phyloP scores from a whole-genome alignment of 371 early-diverging fungal species.

The Apophysomyces ossiformis region DNA sequence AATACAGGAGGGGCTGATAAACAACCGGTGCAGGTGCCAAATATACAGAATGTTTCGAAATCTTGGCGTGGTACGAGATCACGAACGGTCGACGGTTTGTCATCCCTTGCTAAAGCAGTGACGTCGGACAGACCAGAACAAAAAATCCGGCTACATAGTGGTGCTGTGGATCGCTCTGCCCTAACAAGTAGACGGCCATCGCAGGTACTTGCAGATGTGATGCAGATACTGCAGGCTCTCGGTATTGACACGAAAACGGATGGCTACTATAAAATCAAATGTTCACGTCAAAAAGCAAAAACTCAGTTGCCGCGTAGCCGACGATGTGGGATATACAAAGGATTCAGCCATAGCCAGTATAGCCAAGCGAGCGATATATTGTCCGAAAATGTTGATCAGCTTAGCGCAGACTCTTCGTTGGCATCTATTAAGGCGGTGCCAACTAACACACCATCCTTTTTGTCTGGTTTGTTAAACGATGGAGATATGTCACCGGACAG shows the following conservation, averaged over 20 bases:
- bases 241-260: constrained; percentile 16
- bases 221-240: constrained; percentile 17
- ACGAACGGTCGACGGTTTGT: background rate
- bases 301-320: background rate
- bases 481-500: constrained; percentile 7
- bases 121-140: background rate
- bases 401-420: background rate
- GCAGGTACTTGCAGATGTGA: constrained; percentile 15
- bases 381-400: background rate
- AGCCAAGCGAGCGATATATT: background rate
- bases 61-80: constrained; percentile 3
- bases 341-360: background rate
- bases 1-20: background rate
- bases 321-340: background rate
- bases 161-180: constrained; percentile 16
- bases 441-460: background rate
- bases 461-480: background rate
- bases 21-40: background rate
- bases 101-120: background rate
- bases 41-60: background rate
- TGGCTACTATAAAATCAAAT: constrained; percentile 22
- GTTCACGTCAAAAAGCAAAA: constrained; percentile 17
- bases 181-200: constrained; percentile 16
- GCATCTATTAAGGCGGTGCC: constrained; percentile 2
- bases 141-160: constrained; percentile 13